Conservation (phyloP, 1,284 basidiomycete species). For the Moesziomyces parantarcticus region DNA sequence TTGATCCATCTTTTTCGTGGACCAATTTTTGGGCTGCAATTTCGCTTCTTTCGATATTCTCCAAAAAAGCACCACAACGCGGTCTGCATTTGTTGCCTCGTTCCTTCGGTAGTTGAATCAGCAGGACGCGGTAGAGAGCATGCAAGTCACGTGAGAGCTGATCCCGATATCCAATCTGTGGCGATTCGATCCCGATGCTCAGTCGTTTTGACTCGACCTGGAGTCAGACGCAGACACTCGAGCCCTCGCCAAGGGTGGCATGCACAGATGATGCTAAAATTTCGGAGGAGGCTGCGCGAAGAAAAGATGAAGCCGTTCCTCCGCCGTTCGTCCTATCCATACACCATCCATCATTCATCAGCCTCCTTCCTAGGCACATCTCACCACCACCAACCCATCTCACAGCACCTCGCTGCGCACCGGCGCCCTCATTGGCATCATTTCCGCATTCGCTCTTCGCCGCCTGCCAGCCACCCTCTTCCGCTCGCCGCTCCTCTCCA, state of each 20-base stretch:
- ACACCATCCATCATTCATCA: not conserved
- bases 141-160: not conserved
- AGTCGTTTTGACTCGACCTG: not conserved
- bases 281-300: not conserved
- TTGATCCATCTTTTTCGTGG: not conserved
- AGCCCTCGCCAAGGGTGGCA: not conserved
- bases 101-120: not conserved
- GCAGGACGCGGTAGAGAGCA: not conserved
- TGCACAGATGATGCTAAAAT: not conserved
- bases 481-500: conserved; percentile 16
- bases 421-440: conserved; percentile 14
- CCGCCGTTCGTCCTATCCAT: not conserved
- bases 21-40: not conserved
- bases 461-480: conserved; percentile 27
- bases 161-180: too few relatives aligned
- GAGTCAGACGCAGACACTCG: not conserved
- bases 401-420: conserved; percentile 1
- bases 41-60: not conserved
- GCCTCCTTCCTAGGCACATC: too few relatives aligned
- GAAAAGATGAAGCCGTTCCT: not conserved
- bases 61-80: not conserved
- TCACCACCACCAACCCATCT: not conserved
- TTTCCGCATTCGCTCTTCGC: conserved; percentile 25
- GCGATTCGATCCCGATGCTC: not conserved
- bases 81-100: not conserved